Percentiles rank a stretch among this genome's conserved stretches.
Evolutionary conservation across 768 basidiomycete species (phyloP).

Genomic region (Collybia sp.): DNA sequence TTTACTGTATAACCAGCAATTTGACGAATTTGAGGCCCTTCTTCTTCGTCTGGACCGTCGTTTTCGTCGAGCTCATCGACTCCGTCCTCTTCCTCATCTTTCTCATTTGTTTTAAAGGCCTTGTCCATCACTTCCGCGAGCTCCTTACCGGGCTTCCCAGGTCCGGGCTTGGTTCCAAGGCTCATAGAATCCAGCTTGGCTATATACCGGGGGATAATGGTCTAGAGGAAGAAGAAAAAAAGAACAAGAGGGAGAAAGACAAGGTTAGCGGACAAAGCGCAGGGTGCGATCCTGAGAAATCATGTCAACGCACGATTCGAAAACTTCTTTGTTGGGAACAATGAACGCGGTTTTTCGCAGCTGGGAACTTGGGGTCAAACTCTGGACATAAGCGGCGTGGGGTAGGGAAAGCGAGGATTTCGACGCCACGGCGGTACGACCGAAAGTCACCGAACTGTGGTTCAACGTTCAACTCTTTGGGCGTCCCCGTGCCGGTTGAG

Average conservation of each 20-base stretch:
- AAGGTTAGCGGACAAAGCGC: conserved; percentile 18
- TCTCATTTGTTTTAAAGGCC: conserved; percentile 17
- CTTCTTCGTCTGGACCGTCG: conserved; percentile 20
- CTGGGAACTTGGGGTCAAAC: background rate
- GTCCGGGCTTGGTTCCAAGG: conserved; percentile 15
- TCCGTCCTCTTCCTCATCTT: conserved; percentile 18
- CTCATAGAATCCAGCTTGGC: no score
- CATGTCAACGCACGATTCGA: conserved; percentile 15
- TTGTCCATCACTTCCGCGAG: conserved; percentile 20
- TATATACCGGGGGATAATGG: background rate
- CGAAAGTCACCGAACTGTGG: no score
- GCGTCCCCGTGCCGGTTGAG: no score
- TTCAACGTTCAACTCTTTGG: no score
- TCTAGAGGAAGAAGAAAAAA: conserved; percentile 1
- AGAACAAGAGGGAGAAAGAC: conserved; percentile 8
- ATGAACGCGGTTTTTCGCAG: conserved; percentile 4
- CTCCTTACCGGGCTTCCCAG: conserved; percentile 12
- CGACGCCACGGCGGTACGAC: no score
- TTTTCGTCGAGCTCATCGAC: conserved; percentile 11
- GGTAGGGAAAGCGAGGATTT: no score
- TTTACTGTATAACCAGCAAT: conserved; percentile 11
- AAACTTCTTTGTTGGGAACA: conserved; percentile 11
- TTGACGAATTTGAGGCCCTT: conserved; percentile 15
- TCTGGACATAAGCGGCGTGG: background rate
- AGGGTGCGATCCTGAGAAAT: conserved; percentile 15